A percentile compares a stretch with the other conserved stretches of the same genome.
Evolutionary conservation across 129 eudicot species (phyloP).

Genomic region (Centrapalus pauciflorus): DNA sequence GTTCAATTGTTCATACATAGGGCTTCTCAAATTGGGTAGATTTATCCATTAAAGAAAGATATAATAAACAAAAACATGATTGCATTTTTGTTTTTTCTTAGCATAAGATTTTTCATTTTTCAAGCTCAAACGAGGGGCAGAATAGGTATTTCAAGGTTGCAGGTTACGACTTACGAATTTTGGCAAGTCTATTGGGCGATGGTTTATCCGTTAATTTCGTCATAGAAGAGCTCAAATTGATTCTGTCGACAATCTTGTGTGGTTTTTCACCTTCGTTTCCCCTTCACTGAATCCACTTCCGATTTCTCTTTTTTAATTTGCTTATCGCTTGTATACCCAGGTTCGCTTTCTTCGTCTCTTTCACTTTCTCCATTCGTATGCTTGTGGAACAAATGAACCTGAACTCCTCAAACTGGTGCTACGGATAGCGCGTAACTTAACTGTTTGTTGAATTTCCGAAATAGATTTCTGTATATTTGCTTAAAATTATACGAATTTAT

Average conservation of each 20-base stretch:
- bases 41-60: too few relatives aligned
- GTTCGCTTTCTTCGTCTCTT: slow-evolving; percentile 3
- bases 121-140: not conserved
- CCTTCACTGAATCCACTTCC: slow-evolving; percentile 9
- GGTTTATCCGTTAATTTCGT: slow-evolving; percentile 25
- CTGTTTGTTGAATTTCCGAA: not conserved
- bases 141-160: slow-evolving; percentile 9
- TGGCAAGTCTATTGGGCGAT: not conserved
- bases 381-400: not conserved
- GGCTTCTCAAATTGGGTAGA: too few relatives aligned
- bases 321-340: not conserved
- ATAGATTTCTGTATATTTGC: not conserved
- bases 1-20: too few relatives aligned
- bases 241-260: slow-evolving; percentile 5
- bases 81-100: too few relatives aligned
- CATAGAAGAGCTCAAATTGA: not conserved
- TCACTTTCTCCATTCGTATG: slow-evolving; percentile 4
- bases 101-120: too few relatives aligned
- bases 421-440: slow-evolving; percentile 8
- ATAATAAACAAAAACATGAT: too few relatives aligned
- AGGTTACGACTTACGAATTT: slow-evolving; percentile 8
- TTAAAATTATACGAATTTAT: not conserved
- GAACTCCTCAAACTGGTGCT: not conserved
- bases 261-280: not conserved
- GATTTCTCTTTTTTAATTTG: not conserved